Evolutionary conservation across 179 eudicot genomes (phyloP).

Genomic region (Spergularia azorica): DNA sequence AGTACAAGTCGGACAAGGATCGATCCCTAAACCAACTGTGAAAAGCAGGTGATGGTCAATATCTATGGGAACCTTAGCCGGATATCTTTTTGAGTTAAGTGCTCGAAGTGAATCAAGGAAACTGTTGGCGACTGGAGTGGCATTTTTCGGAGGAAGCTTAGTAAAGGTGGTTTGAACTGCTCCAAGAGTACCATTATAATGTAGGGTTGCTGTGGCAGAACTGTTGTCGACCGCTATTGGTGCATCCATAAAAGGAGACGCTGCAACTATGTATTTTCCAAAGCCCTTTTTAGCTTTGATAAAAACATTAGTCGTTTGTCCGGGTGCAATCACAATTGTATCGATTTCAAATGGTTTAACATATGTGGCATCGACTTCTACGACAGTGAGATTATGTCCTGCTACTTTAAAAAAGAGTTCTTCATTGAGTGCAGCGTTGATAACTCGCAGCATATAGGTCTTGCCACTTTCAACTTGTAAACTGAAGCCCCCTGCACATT

Average conservation of each 20-base stretch:
- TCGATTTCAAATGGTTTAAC: constrained; percentile 44
- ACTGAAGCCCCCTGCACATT: constrained; percentile 32
- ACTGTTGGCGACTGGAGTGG: constrained; percentile 36
- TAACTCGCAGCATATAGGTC: constrained; percentile 39
- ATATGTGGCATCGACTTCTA: constrained; percentile 52
- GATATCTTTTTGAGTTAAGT: constrained; percentile 41
- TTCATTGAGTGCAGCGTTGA: constrained; percentile 49
- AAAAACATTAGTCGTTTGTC: constrained; percentile 49
- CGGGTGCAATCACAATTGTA: constrained; percentile 46
- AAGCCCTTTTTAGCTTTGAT: constrained; percentile 31
- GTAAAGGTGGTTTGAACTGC: constrained; percentile 29
- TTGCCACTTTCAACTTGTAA: constrained; percentile 37
- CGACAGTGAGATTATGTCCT: constrained; percentile 44
- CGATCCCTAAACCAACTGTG: constrained; percentile 41
- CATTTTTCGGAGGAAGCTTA: constrained; percentile 37
- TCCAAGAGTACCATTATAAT: constrained; percentile 22
- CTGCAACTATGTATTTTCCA: constrained; percentile 40
- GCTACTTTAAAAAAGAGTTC: constrained; percentile 50
- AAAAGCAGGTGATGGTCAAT: constrained; percentile 42
- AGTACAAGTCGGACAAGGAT: constrained; percentile 40
- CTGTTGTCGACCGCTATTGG: constrained; percentile 43
- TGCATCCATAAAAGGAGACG: constrained; percentile 51
- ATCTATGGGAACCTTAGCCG: constrained; percentile 36
- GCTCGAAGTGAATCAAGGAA: constrained; percentile 36
- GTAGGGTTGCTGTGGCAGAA: constrained; percentile 39